Evolutionary conservation across 108 stramenopile genomes (phyloP).

Genomic region (Fistulifera pelliculosa): DNA sequence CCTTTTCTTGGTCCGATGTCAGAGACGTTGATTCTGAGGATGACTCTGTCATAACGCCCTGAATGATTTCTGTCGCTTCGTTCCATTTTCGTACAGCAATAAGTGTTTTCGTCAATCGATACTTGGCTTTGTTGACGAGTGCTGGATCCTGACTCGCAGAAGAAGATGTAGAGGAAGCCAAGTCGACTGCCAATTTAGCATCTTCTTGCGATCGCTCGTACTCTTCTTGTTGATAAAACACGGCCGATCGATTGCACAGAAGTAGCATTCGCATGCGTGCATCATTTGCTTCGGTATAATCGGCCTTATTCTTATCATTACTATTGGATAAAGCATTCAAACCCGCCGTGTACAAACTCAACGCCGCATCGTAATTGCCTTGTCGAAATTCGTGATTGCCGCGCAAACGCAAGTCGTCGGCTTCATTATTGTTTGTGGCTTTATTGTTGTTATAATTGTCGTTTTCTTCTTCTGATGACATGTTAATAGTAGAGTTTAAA

Average conservation of each 20-base stretch:
- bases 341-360: constrained; percentile 27
- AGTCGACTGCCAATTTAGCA: constrained; percentile 45
- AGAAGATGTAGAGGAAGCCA: constrained; percentile 2
- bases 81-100: constrained; percentile 41
- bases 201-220: constrained; percentile 44
- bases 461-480: too few species aligned
- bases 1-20: neutral
- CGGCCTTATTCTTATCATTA: neutral
- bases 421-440: neutral
- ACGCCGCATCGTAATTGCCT: constrained; percentile 29
- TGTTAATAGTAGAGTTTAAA: too few species aligned
- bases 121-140: constrained; percentile 45
- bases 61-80: constrained; percentile 31
- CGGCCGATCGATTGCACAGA: constrained; percentile 74
- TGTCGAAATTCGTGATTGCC: constrained; percentile 42
- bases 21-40: neutral
- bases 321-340: constrained; percentile 12
- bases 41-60: constrained; percentile 10
- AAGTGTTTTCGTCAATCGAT: constrained; percentile 67
- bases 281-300: neutral
- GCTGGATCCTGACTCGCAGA: too few species aligned
- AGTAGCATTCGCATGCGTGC: constrained; percentile 32
- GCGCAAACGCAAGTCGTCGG: constrained; percentile 36
- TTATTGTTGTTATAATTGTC: too few species aligned
- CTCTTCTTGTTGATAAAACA: constrained; percentile 55